phyloP scores from a whole-genome alignment of 148 eudicot species.

The Beta vulgaris region DNA sequence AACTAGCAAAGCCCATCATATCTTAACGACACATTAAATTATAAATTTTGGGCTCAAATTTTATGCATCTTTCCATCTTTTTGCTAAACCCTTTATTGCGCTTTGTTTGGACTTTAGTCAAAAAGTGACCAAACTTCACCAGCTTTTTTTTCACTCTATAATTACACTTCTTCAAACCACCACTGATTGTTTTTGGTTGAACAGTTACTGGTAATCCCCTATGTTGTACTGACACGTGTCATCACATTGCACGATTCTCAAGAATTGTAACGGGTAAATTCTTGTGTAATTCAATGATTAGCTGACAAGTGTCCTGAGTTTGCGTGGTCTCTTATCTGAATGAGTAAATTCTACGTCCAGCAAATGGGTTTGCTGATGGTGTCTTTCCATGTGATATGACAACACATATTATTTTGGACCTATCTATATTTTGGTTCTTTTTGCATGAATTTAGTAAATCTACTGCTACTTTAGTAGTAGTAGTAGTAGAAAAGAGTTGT shows the following conservation, averaged over 20 bases:
- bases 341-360: neutral
- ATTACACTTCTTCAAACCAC: neutral
- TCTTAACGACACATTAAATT: neutral
- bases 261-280: neutral
- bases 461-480: too few relatives aligned
- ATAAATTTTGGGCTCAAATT: neutral
- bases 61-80: neutral
- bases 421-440: neutral
- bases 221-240: neutral
- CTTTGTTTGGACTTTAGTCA: conserved; percentile 13
- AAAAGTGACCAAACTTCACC: neutral
- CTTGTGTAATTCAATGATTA: neutral
- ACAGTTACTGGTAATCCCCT: neutral
- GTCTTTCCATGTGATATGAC: conserved; percentile 16
- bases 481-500: too few relatives aligned
- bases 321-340: neutral
- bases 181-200: neutral
- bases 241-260: neutral
- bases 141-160: neutral
- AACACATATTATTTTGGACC: neutral
- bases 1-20: neutral
- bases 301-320: neutral
- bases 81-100: neutral
- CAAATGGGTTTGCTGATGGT: neutral
- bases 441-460: neutral